Evolutionary conservation across 164 flowering plant species (phyloP).

Genomic region (Magnolia sinica): DNA sequence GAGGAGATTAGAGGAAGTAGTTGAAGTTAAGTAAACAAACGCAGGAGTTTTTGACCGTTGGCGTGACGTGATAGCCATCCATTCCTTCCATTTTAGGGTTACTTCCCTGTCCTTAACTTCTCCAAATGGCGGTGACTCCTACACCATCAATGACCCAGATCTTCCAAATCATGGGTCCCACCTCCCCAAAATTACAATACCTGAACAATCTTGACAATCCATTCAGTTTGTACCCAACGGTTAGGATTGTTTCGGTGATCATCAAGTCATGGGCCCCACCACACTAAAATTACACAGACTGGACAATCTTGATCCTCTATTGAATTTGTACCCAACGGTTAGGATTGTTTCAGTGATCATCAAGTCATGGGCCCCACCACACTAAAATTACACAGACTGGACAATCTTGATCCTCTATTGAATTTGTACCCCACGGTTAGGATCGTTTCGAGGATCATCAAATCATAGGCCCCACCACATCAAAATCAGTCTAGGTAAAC

Average conservation of each 20-base stretch:
- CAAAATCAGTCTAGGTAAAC: too few relatives aligned
- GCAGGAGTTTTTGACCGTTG: slow-evolving; percentile 10
- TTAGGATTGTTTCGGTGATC: not conserved
- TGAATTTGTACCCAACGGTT: too few relatives aligned
- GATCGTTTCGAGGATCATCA: too few relatives aligned
- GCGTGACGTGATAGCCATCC: slow-evolving; percentile 34
- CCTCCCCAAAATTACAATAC: too few relatives aligned
- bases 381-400: too few relatives aligned
- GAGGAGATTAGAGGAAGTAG: slow-evolving; percentile 8
- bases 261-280: not conserved
- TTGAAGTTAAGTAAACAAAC: slow-evolving; percentile 22
- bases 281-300: too few relatives aligned
- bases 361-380: not conserved
- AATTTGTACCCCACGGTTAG: too few relatives aligned
- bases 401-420: too few relatives aligned
- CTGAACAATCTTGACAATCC: not conserved
- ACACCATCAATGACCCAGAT: not conserved
- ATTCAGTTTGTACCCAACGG: not conserved
- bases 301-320: too few relatives aligned
- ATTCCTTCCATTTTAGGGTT: not conserved
- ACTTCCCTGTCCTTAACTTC: not conserved
- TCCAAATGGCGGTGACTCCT: not conserved
- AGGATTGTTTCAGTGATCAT: too few relatives aligned
- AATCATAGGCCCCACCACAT: too few relatives aligned
- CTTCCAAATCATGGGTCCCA: not conserved